Conservation (phyloP, 805 yeast species). For the Candida corydali region DNA sequence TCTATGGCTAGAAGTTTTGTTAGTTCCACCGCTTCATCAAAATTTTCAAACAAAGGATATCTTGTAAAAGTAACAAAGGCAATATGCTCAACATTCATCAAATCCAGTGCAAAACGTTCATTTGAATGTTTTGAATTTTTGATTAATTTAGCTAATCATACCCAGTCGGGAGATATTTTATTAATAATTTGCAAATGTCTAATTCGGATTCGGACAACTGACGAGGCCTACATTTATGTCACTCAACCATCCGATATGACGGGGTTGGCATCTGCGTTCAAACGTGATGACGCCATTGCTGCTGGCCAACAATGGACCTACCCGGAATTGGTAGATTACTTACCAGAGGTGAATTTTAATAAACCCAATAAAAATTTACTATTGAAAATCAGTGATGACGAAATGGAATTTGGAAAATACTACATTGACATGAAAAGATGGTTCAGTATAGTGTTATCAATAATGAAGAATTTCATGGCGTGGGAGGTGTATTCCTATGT, state of each 20-base stretch:
- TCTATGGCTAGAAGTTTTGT: conserved; percentile 9
- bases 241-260: conserved; percentile 57
- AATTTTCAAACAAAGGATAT: conserved; percentile 7
- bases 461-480: conserved; percentile 49
- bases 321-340: conserved; percentile 53
- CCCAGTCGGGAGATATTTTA: conserved; percentile 31
- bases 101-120: conserved; percentile 24
- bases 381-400: conserved; percentile 8
- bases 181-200: conserved; percentile 50
- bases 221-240: conserved; percentile 43
- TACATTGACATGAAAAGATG: conserved; percentile 46
- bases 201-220: conserved; percentile 49
- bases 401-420: conserved; percentile 4
- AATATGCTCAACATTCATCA: conserved; percentile 21
- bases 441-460: conserved; percentile 45
- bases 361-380: conserved; percentile 30
- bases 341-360: conserved; percentile 42
- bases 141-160: conserved; percentile 29
- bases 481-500: conserved; percentile 73
- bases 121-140: conserved; percentile 25
- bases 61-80: conserved; percentile 20
- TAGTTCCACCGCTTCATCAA: conserved; percentile 1
- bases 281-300: conserved; percentile 35
- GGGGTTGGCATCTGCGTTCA: conserved; percentile 58
- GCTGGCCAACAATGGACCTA: conserved; percentile 46